Evolutionary conservation across 2,329 filamentous ascomycete genomes (phyloP).

Genomic region (Amphichorda felina): DNA sequence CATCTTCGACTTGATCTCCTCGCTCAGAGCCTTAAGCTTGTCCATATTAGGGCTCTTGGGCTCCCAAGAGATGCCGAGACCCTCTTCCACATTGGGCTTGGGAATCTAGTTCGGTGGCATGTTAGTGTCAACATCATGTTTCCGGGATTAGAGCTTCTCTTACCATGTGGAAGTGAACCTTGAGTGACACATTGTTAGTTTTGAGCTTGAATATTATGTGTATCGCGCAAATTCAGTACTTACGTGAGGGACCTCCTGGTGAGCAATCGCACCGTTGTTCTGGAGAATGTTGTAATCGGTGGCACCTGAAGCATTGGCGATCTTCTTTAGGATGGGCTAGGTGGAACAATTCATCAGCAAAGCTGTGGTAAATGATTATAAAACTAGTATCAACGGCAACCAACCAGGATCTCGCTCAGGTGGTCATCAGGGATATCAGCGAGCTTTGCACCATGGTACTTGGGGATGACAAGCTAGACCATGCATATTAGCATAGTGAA

Average conservation of each 20-base stretch:
- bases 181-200: conserved; percentile 3
- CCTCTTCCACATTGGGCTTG: conserved; percentile 77
- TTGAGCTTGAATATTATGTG: background rate
- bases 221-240: too few relatives aligned
- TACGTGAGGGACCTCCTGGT: conserved; percentile 89
- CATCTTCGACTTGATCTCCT: conserved; percentile 86
- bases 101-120: conserved; percentile 54
- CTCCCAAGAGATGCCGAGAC: conserved; percentile 73
- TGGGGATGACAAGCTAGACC: conserved; percentile 82
- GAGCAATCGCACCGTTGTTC: conserved; percentile 87
- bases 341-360: background rate
- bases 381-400: conserved; percentile 9
- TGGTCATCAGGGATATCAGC: conserved; percentile 86
- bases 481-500: background rate
- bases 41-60: conserved; percentile 67
- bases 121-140: background rate
- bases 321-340: conserved; percentile 57
- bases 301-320: conserved; percentile 65
- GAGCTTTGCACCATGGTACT: conserved; percentile 85
- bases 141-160: too few relatives aligned
- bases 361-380: background rate
- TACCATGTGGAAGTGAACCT: conserved; percentile 94
- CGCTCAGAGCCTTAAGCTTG: conserved; percentile 63
- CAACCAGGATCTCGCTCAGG: conserved; percentile 68
- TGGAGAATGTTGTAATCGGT: conserved; percentile 87